These are phyloP conservation scores for Limtongia smithiae DNA, from an alignment of 805 yeast genomes.

Conservation along the genomic window DNA sequence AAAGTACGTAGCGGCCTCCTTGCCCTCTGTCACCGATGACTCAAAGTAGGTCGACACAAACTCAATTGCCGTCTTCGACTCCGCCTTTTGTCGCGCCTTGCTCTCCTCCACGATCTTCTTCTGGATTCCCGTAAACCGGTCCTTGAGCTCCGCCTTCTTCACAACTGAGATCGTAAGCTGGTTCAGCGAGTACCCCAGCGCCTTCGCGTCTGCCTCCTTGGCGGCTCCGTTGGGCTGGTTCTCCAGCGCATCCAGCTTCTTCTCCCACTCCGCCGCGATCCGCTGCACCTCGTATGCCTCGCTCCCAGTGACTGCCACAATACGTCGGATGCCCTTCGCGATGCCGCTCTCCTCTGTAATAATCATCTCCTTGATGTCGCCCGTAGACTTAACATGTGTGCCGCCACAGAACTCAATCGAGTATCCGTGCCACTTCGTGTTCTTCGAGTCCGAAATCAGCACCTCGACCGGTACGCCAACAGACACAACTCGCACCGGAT, in stretches of 20 bases:
- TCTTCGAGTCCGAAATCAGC: conserved; percentile 65
- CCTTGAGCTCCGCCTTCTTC: conserved; percentile 70
- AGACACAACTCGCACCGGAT: conserved; percentile 96
- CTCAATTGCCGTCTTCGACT: conserved; percentile 75
- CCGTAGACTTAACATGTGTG: conserved; percentile 89
- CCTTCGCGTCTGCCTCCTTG: conserved; percentile 81
- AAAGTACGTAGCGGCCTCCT: conserved; percentile 43
- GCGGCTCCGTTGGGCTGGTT: conserved; percentile 65
- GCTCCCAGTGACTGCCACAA: conserved; percentile 92
- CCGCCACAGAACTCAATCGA: conserved; percentile 99
- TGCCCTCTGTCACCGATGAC: neutral
- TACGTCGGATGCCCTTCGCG: conserved; percentile 97
- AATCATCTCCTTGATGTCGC: conserved; percentile 87
- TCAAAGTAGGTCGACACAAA: conserved; percentile 65
- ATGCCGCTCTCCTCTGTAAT: conserved; percentile 94
- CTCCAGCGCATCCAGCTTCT: conserved; percentile 55
- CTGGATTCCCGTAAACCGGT: conserved; percentile 71
- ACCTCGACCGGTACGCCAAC: conserved; percentile 89
- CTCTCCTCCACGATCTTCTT: conserved; percentile 84
- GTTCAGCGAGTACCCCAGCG: conserved; percentile 77
- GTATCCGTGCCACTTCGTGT: conserved; percentile 67
- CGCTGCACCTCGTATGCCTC: conserved; percentile 90
- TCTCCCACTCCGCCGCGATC: conserved; percentile 67
- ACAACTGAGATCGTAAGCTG: conserved; percentile 77
- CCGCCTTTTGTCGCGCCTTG: conserved; percentile 84